Percentiles rank a stretch among this genome's conserved stretches.
phyloP scores from a whole-genome alignment of 768 basidiomycete genomes.

The Hypsizygus marmoreus region DNA sequence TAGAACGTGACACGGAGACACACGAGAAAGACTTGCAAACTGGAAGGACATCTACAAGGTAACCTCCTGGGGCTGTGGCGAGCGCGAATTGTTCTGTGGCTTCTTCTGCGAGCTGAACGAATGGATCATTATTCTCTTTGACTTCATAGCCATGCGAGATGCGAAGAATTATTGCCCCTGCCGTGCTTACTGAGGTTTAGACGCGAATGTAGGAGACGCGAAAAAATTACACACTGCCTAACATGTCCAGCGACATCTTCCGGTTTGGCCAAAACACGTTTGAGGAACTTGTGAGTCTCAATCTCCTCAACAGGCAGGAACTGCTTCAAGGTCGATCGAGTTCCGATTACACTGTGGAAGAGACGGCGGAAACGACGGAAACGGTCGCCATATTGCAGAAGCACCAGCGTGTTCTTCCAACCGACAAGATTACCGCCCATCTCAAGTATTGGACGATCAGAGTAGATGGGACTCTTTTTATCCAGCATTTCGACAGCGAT shows the following conservation, averaged over 20 bases:
- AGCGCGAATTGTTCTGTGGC: slow-evolving; percentile 40
- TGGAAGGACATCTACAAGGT: slow-evolving; percentile 54
- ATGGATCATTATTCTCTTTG: slow-evolving; percentile 38
- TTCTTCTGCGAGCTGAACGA: slow-evolving; percentile 39
- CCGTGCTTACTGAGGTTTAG: slow-evolving; percentile 29
- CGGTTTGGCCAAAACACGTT: slow-evolving; percentile 36
- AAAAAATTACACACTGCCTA: slow-evolving; percentile 32
- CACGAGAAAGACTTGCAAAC: slow-evolving; percentile 29
- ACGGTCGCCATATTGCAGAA: slow-evolving; percentile 59
- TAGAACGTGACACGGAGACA: neutral
- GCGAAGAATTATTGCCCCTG: slow-evolving; percentile 44
- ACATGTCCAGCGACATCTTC: slow-evolving; percentile 34
- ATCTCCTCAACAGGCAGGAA: slow-evolving; percentile 40
- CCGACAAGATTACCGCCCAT: slow-evolving; percentile 60
- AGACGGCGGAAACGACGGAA: slow-evolving; percentile 45
- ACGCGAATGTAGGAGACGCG: neutral
- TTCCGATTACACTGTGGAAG: slow-evolving; percentile 45
- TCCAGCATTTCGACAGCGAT: slow-evolving; percentile 62
- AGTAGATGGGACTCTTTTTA: slow-evolving; percentile 67
- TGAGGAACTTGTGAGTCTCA: slow-evolving; percentile 42
- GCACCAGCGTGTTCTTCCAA: slow-evolving; percentile 57
- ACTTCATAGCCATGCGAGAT: slow-evolving; percentile 47
- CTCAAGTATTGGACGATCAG: slow-evolving; percentile 58
- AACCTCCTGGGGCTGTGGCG: slow-evolving; percentile 43
- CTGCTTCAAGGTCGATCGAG: slow-evolving; percentile 33